A percentile compares a stretch with the other conserved stretches of the same genome.
Conservation (phyloP, 2,329 filamentous ascomycete species). For the Colletotrichum chlorophyti region DNA sequence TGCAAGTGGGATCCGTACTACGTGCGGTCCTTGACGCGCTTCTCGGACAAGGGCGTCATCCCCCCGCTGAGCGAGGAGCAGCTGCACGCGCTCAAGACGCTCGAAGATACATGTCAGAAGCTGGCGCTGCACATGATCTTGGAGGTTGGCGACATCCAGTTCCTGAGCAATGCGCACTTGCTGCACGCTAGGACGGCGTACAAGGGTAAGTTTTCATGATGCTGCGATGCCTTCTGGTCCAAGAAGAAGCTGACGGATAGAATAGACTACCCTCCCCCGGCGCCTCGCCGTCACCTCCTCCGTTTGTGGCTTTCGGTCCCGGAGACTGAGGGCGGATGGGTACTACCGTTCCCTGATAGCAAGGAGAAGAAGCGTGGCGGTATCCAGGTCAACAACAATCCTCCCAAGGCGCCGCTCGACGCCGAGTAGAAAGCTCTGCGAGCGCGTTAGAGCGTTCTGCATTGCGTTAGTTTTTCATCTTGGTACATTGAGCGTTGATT, state of each 20-base stretch:
- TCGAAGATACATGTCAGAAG: conserved; percentile 78
- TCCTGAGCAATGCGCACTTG: conserved; percentile 77
- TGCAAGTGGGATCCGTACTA: conserved; percentile 94
- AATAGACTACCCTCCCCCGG: conserved; percentile 64
- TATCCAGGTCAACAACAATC: conserved; percentile 83
- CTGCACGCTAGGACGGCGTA: conserved; percentile 85
- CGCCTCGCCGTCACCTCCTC: conserved; percentile 79
- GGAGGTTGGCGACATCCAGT: conserved; percentile 88
- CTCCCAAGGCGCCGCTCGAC: conserved; percentile 77
- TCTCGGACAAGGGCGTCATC: conserved; percentile 75
- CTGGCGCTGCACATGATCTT: conserved; percentile 81
- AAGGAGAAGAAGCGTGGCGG: conserved; percentile 87
- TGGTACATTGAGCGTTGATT: background rate
- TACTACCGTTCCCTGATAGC: conserved; percentile 80
- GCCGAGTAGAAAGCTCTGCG: conserved; percentile 64
- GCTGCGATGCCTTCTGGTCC: background rate
- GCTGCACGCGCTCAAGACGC: conserved; percentile 68
- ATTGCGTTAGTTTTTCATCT: background rate
- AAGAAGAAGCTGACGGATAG: background rate
- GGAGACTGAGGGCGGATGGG: conserved; percentile 84
- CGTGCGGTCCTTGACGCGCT: conserved; percentile 76
- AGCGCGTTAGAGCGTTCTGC: background rate
- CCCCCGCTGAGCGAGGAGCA: conserved; percentile 76
- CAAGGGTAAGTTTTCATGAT: conserved; percentile 48
- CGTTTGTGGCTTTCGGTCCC: conserved; percentile 85